These are phyloP conservation scores for Venustampulla echinocandica DNA, from an alignment of 495 filamentous ascomycete species.

Conservation along the genomic window DNA sequence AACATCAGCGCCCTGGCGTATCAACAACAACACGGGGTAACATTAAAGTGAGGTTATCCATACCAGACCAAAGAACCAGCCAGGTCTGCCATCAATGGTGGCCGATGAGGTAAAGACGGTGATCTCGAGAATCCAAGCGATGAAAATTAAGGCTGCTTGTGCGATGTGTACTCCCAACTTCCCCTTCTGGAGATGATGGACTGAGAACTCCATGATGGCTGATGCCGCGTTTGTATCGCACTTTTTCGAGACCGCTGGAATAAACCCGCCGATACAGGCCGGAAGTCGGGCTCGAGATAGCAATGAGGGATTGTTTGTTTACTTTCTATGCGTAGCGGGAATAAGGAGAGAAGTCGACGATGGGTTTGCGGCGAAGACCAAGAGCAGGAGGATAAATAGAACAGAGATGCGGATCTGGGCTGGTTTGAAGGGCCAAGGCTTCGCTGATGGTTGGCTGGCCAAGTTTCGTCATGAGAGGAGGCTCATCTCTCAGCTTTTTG, in stretches of 20 bases:
- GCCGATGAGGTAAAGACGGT: conserved; percentile 55
- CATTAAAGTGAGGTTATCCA: conserved; percentile 22
- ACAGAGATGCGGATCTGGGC: too few species aligned
- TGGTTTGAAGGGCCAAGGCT: background rate
- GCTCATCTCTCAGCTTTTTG: too few species aligned
- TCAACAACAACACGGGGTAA: background rate
- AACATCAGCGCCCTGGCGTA: background rate
- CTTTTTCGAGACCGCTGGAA: too few species aligned
- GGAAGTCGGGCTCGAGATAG: background rate
- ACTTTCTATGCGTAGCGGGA: too few species aligned
- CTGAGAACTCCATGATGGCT: conserved; percentile 33
- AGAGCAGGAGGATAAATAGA: too few species aligned
- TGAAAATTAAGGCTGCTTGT: conserved; percentile 60
- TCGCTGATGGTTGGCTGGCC: background rate
- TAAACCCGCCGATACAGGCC: background rate
- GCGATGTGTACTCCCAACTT: conserved; percentile 49
- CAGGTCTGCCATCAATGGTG: conserved; percentile 57
- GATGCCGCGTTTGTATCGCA: too few species aligned
- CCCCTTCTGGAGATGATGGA: conserved; percentile 43
- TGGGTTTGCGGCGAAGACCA: too few species aligned
- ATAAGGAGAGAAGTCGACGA: too few species aligned
- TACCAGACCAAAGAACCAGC: conserved; percentile 74
- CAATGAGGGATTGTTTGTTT: too few species aligned
- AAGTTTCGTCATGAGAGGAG: background rate
- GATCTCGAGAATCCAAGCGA: conserved; percentile 66